A percentile compares a stretch with the other conserved stretches of the same genome.
Conservation (phyloP, 257 asterid species). For the Perilla frutescens region DNA sequence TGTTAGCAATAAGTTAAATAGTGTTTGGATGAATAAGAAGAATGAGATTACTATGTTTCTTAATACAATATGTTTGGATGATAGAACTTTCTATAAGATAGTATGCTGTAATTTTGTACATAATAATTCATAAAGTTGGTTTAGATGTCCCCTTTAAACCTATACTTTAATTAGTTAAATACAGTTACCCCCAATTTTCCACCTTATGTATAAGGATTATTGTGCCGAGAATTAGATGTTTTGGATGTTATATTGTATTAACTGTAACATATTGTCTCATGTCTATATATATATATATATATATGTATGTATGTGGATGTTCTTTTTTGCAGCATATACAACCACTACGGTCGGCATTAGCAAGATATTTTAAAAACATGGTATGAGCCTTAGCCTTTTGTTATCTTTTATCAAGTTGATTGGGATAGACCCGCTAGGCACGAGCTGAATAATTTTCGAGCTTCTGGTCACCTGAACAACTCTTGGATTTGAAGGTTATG, state of each 20-base stretch:
- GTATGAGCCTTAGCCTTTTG: conserved; percentile 53
- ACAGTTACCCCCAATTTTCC: too few species aligned
- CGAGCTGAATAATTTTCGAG: too few species aligned
- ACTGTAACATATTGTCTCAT: background rate
- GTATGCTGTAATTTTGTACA: too few species aligned
- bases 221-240: background rate
- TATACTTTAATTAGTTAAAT: too few species aligned
- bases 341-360: conserved; percentile 67
- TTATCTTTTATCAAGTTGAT: too few species aligned
- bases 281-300: conserved; percentile 4
- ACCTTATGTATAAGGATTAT: too few species aligned
- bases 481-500: too few species aligned
- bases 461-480: too few species aligned
- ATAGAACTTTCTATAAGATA: too few species aligned
- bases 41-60: background rate
- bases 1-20: background rate
- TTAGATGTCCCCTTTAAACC: too few species aligned
- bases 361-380: conserved; percentile 69
- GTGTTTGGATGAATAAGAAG: background rate
- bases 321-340: conserved; percentile 66
- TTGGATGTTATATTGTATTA: background rate
- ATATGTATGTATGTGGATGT: conserved; percentile 27
- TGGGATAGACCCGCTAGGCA: too few species aligned
- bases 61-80: background rate
- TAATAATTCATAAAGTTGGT: too few species aligned